A percentile compares a stretch with the other conserved stretches of the same genome.
phyloP scores from a whole-genome alignment of 352 stramenopile species.

The Phytophthora colocasiae region DNA sequence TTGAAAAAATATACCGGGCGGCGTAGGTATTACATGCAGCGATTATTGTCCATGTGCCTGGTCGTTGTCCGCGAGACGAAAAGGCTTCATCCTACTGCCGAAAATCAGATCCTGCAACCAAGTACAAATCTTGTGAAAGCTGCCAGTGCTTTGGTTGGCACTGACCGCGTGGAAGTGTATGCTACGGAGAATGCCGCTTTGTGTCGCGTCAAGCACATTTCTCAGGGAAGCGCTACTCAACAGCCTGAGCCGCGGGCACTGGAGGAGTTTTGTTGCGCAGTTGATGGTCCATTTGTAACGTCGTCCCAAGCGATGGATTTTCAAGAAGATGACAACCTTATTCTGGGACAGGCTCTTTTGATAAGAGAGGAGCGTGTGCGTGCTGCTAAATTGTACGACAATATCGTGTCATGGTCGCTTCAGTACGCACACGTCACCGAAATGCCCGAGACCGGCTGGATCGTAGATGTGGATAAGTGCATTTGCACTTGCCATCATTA shows the following conservation, averaged over 20 bases:
- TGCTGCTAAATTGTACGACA: slow-evolving; percentile 10
- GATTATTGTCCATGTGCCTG: slow-evolving; percentile 14
- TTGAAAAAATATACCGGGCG: background rate
- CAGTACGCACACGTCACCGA: slow-evolving; percentile 2
- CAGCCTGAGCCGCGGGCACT: too few relatives aligned
- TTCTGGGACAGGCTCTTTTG: background rate
- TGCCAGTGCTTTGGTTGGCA: too few relatives aligned
- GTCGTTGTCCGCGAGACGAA: too few relatives aligned
- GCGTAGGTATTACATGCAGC: background rate
- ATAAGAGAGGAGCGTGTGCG: slow-evolving; percentile 8
- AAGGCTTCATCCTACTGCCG: too few relatives aligned
- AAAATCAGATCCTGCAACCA: too few relatives aligned
- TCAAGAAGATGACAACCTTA: background rate
- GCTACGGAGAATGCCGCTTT: too few relatives aligned
- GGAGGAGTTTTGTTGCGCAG: too few relatives aligned
- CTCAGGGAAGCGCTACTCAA: too few relatives aligned
- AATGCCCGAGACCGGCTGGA: slow-evolving; percentile 8
- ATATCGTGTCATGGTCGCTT: slow-evolving; percentile 9
- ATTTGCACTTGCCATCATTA: slow-evolving; percentile 14
- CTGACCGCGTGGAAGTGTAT: too few relatives aligned
- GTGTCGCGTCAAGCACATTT: too few relatives aligned
- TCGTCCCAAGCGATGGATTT: background rate
- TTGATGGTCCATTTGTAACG: background rate
- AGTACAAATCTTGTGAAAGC: too few relatives aligned
- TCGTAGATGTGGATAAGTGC: slow-evolving; percentile 17